These are phyloP conservation scores for Jamesozyma rosinii DNA, from an alignment of 805 yeast species.

Conservation along the genomic window DNA sequence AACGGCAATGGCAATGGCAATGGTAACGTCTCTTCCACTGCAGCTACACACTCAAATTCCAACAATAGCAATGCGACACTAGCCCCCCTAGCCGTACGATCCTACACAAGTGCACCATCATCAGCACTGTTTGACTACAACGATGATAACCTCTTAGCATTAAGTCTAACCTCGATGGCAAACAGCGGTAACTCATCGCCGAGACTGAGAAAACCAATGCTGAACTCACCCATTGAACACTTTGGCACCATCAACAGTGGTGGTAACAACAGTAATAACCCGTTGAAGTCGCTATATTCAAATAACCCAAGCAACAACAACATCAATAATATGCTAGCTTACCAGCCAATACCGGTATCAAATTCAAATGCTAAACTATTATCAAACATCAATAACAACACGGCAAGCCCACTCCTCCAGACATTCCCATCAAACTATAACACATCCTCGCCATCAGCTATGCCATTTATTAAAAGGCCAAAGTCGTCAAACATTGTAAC, in stretches of 20 bases:
- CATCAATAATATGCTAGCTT: constrained; percentile 1
- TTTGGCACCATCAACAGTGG: not conserved
- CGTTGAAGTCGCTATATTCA: constrained; percentile 3
- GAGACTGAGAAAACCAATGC: constrained; percentile 21
- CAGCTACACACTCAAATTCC: not conserved
- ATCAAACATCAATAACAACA: not conserved
- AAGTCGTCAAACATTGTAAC: constrained; percentile 29
- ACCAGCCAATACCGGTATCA: constrained; percentile 10
- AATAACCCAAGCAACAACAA: constrained; percentile 4
- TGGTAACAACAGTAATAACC: constrained; percentile 9
- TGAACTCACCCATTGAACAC: constrained; percentile 20
- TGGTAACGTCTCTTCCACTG: not conserved
- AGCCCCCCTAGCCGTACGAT: constrained; percentile 6
- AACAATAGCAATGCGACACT: not conserved
- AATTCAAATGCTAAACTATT: constrained; percentile 1
- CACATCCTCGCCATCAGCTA: constrained; percentile 2
- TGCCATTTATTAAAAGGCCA: constrained; percentile 22
- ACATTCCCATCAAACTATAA: constrained; percentile 4
- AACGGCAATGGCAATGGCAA: not conserved
- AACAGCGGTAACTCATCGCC: constrained; percentile 31
- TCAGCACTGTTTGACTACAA: constrained; percentile 23
- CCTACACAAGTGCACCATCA: constrained; percentile 6
- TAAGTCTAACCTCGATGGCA: constrained; percentile 31
- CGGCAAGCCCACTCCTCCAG: constrained; percentile 2
- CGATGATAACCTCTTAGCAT: constrained; percentile 30